These are phyloP conservation scores for Cutaneotrichosporon arboriforme DNA, from an alignment of 1,284 basidiomycete species.

Conservation along the genomic window DNA sequence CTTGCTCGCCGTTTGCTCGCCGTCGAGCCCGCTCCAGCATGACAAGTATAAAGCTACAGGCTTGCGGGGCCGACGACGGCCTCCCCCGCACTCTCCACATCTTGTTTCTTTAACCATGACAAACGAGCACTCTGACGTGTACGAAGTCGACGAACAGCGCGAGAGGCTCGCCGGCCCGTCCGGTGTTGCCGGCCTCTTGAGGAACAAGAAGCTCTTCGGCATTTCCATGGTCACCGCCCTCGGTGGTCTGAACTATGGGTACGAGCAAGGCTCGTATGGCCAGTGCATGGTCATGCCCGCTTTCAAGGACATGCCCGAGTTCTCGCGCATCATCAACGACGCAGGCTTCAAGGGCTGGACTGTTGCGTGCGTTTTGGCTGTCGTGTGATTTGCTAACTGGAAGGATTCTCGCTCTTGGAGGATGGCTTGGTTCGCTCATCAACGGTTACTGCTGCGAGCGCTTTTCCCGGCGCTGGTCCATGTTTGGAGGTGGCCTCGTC, in stretches of 20 bases:
- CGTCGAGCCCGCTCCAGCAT: too few relatives aligned
- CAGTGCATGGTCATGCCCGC: constrained; percentile 23
- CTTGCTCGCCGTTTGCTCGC: too few relatives aligned
- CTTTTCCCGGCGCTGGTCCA: constrained; percentile 21
- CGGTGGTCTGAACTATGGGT: constrained; percentile 23
- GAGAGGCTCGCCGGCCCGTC: constrained; percentile 12
- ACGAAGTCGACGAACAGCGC: constrained; percentile 9
- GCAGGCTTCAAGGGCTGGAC: constrained; percentile 16
- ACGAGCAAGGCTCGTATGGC: constrained; percentile 20
- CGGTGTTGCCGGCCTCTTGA: constrained; percentile 18
- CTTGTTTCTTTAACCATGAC: too few relatives aligned
- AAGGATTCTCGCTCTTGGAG: constrained; percentile 19
- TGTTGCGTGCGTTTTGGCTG: constrained; percentile 9
- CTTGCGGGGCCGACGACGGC: too few relatives aligned
- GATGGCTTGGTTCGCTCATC: constrained; percentile 22
- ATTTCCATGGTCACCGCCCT: constrained; percentile 20
- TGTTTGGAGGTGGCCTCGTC: constrained; percentile 20
- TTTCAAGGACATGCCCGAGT: constrained; percentile 12
- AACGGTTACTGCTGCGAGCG: constrained; percentile 25
- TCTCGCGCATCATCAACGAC: constrained; percentile 15
- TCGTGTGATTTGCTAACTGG: neutral
- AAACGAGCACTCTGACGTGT: neutral
- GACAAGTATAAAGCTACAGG: too few relatives aligned
- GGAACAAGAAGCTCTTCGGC: constrained; percentile 14
- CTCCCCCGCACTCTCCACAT: too few relatives aligned